Evolutionary conservation across 2,329 filamentous ascomycete species (phyloP).

Genomic region (Cordyceps militaris): DNA sequence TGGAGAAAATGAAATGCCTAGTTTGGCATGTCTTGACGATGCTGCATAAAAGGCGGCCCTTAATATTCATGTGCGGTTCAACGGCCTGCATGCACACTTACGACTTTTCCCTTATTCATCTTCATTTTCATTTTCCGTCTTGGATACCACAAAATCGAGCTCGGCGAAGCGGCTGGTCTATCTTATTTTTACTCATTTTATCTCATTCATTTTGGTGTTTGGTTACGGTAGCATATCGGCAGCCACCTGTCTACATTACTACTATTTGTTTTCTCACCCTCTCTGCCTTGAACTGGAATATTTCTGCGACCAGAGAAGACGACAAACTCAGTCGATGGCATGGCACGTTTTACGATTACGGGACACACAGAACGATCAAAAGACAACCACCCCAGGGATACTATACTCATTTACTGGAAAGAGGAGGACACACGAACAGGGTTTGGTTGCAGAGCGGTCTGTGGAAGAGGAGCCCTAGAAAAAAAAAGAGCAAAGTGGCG

Average conservation of each 20-base stretch:
- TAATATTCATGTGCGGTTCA: background rate
- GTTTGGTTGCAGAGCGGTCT: background rate
- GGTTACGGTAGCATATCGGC: conserved; percentile 2
- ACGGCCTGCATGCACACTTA: background rate
- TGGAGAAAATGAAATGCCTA: conserved; percentile 45
- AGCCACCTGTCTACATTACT: conserved; percentile 1
- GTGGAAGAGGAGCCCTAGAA: background rate
- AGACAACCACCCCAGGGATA: background rate
- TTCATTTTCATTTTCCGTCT: conserved; percentile 8
- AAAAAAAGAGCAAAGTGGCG: background rate
- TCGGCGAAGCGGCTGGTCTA: conserved; percentile 5
- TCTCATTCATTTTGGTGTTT: background rate
- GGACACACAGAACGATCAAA: background rate
- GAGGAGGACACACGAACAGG: background rate
- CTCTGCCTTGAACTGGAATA: background rate
- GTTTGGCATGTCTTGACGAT: background rate
- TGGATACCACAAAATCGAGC: conserved; percentile 10
- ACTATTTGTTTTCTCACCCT: background rate
- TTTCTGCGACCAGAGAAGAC: background rate
- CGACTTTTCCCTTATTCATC: background rate
- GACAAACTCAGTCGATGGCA: background rate
- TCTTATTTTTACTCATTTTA: background rate
- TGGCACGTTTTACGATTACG: conserved; percentile 3
- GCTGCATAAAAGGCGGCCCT: background rate
- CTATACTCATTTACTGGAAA: background rate